Evolutionary conservation across 192 early-diverging fungal species (phyloP).

Genomic region (Linnemannia elongata): DNA sequence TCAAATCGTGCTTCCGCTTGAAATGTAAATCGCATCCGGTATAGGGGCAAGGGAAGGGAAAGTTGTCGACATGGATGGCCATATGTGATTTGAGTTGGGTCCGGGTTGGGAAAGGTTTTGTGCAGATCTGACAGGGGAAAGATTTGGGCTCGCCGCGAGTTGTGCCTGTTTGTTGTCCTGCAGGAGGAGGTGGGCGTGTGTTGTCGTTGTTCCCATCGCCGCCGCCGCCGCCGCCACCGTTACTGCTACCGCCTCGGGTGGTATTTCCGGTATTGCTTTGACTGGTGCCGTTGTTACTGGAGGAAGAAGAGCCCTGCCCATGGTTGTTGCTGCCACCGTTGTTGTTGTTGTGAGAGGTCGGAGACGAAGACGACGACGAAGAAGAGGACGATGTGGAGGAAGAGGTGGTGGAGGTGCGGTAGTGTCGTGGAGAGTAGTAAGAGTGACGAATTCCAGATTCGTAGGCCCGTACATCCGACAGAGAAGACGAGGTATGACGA

Average conservation of each 20-base stretch:
- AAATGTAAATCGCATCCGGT: slow-evolving; percentile 50
- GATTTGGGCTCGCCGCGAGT: slow-evolving; percentile 25
- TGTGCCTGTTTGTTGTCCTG: not conserved
- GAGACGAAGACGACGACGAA: slow-evolving; percentile 3
- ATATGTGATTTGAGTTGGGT: slow-evolving; percentile 58
- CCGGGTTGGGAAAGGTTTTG: slow-evolving; percentile 47
- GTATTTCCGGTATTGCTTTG: not conserved
- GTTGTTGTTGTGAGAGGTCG: not conserved
- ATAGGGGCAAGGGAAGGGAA: slow-evolving; percentile 56
- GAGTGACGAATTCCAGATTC: slow-evolving; percentile 6
- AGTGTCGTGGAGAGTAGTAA: slow-evolving; percentile 4
- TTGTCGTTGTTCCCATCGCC: slow-evolving; percentile 7
- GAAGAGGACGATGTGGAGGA: not conserved
- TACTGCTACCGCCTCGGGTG: not conserved
- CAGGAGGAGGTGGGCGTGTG: not conserved
- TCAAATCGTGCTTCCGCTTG: slow-evolving; percentile 60
- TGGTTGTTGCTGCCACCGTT: not conserved
- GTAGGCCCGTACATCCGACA: slow-evolving; percentile 12
- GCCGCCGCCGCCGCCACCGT: not conserved
- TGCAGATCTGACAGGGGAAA: slow-evolving; percentile 53
- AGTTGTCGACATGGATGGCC: slow-evolving; percentile 54
- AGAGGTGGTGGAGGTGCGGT: not conserved
- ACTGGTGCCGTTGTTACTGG: not conserved
- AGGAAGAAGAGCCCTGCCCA: not conserved
- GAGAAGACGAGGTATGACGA: slow-evolving; percentile 7